phyloP scores from a whole-genome alignment of 257 asterid genomes.

The Ehretia macrophylla region DNA sequence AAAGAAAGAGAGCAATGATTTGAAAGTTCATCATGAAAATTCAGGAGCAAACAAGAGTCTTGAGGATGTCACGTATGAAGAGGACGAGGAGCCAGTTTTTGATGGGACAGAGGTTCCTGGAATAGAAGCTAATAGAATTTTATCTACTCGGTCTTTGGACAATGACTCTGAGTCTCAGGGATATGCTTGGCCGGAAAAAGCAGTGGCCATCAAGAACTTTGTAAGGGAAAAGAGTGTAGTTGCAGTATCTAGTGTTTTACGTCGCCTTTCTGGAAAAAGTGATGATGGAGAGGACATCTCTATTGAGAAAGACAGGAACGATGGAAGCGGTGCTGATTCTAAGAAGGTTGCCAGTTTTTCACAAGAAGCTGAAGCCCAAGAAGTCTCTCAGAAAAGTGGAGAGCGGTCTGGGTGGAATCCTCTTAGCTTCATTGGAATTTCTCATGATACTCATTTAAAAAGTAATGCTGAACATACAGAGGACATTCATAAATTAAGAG shows the following conservation, averaged over 20 bases:
- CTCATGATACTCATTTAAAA: constrained; percentile 37
- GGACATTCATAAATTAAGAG: constrained; percentile 25
- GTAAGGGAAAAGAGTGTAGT: constrained; percentile 69
- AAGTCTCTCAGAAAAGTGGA: constrained; percentile 26
- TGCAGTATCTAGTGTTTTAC: constrained; percentile 64
- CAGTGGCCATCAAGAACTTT: constrained; percentile 61
- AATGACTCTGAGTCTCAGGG: constrained; percentile 42
- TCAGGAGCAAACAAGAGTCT: constrained; percentile 20
- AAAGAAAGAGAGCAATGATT: constrained; percentile 11
- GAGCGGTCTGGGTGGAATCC: constrained; percentile 65
- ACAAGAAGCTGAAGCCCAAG: constrained; percentile 51
- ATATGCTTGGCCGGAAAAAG: constrained; percentile 79
- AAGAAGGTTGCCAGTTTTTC: constrained; percentile 50
- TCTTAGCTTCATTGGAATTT: constrained; percentile 53
- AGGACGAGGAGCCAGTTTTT: constrained; percentile 60
- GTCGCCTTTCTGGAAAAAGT: constrained; percentile 71
- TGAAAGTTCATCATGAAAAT: neutral
- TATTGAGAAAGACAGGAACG: constrained; percentile 29
- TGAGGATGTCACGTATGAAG: constrained; percentile 35
- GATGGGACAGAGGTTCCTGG: constrained; percentile 67
- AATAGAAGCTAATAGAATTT: constrained; percentile 39
- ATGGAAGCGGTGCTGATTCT: constrained; percentile 58
- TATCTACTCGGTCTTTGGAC: constrained; percentile 25
- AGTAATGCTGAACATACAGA: constrained; percentile 29
- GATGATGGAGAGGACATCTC: constrained; percentile 44